phyloP scores from a whole-genome alignment of 345 rosid species.

The Microcos paniculata region DNA sequence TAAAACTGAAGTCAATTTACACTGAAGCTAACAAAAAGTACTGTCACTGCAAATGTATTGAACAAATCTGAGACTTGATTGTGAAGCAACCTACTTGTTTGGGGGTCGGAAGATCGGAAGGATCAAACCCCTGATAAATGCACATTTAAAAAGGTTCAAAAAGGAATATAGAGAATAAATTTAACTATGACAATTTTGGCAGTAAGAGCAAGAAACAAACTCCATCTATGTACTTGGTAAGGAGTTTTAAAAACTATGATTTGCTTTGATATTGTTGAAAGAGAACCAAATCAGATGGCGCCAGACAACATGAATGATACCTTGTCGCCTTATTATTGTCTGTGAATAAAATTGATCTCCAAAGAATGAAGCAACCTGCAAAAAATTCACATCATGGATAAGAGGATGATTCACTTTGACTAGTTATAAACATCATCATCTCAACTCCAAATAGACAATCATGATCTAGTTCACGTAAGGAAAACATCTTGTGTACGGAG shows the following conservation, averaged over 20 bases:
- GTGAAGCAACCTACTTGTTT: background rate
- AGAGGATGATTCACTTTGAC: background rate
- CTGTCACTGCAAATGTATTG: background rate
- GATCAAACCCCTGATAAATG: background rate
- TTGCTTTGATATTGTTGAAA: background rate
- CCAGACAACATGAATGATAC: background rate
- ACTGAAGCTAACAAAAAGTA: no score
- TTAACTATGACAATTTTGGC: background rate
- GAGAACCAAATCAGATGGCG: background rate
- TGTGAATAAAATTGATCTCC: background rate
- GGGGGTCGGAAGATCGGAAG: background rate
- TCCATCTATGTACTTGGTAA: background rate
- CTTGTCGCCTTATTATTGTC: background rate
- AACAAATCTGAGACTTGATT: background rate
- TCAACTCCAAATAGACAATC: background rate
- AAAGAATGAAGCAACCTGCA: conserved; percentile 6
- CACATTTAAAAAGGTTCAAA: background rate
- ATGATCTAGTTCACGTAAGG: background rate
- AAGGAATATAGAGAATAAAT: background rate
- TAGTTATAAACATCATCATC: background rate
- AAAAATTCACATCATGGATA: background rate
- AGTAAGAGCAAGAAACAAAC: background rate
- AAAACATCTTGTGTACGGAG: background rate
- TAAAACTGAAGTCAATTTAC: no score
- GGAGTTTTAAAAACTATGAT: background rate